Conservation (phyloP, 1,284 basidiomycete species). For the Leccinum angustisporum region DNA sequence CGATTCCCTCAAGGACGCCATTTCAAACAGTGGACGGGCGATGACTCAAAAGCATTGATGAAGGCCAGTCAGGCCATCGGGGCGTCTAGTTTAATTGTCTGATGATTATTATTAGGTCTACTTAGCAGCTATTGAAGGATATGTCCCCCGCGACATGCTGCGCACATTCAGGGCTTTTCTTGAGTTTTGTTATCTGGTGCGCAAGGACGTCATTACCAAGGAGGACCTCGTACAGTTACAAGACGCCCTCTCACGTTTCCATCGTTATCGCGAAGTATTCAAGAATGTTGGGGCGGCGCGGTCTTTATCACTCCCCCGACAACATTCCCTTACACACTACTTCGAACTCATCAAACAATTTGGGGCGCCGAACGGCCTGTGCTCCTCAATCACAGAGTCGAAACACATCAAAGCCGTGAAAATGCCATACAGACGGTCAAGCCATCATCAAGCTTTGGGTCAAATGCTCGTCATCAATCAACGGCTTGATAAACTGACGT, state of each 20-base stretch:
- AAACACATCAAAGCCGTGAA: background rate
- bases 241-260: background rate
- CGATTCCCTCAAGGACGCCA: background rate
- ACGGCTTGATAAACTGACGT: background rate
- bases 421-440: background rate
- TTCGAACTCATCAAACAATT: background rate
- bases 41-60: slow-evolving; percentile 6
- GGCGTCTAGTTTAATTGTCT: background rate
- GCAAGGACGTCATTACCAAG: background rate
- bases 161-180: background rate
- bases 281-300: background rate
- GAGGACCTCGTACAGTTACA: background rate
- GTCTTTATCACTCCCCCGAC: background rate
- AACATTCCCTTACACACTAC: background rate
- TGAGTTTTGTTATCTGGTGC: background rate
- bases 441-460: background rate
- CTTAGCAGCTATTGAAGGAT: background rate
- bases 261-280: background rate
- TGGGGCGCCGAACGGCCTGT: background rate
- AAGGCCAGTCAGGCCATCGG: background rate
- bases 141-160: background rate
- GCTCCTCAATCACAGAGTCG: background rate
- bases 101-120: background rate
- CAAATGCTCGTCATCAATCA: too few species aligned
- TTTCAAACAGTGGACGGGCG: background rate